These are phyloP conservation scores for Trichoderma oligosporum DNA, from an alignment of 2,329 filamentous ascomycete genomes.

Conservation along the genomic window DNA sequence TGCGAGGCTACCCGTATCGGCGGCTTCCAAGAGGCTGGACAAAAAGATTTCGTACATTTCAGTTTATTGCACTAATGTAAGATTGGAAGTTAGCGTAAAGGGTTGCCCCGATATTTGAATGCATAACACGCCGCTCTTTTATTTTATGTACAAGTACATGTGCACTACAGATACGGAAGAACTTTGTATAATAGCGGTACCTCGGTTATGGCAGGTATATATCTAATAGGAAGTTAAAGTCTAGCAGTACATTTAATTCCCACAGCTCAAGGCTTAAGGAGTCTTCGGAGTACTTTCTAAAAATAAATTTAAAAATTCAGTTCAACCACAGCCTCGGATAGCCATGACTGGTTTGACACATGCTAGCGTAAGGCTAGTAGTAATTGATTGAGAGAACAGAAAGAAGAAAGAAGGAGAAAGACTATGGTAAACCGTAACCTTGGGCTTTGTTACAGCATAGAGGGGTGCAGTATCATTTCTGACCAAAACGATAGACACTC, in stretches of 20 bases:
- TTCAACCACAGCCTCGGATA: neutral
- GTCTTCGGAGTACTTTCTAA: no score
- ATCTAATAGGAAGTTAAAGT: no score
- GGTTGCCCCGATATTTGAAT: constrained; percentile 17
- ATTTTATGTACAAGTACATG: neutral
- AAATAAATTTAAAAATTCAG: neutral
- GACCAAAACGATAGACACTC: no score
- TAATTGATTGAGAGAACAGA: no score
- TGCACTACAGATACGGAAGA: neutral
- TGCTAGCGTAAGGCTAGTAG: neutral
- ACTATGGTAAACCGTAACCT: no score
- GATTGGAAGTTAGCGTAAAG: constrained; percentile 4
- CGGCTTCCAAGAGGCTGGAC: neutral
- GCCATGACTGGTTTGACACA: neutral
- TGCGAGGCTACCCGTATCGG: constrained; percentile 18
- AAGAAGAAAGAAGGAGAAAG: no score
- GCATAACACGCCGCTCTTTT: neutral
- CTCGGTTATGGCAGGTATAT: no score
- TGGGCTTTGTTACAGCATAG: no score
- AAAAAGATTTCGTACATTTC: constrained; percentile 13
- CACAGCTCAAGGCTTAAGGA: no score
- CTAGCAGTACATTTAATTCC: no score
- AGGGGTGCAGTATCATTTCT: no score
- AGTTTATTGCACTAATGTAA: constrained; percentile 16
- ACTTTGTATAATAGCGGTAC: neutral